Evolutionary conservation across 1,284 basidiomycete species (phyloP), one percentile per base, ranked within the genome.

Genomic region (Blastosporella zonata): DNA sequence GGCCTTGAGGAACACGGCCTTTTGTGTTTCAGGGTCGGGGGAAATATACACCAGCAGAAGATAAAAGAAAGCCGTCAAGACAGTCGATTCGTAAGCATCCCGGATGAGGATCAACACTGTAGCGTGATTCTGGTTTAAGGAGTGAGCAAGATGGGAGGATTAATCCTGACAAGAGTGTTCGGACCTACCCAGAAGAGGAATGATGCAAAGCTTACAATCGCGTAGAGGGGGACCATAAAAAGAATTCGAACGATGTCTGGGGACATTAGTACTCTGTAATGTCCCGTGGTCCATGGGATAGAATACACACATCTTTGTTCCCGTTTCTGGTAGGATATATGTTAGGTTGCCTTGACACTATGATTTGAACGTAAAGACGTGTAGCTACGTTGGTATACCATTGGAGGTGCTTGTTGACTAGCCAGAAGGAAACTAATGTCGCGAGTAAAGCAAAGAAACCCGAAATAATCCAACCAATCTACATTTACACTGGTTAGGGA

Each of bases 221-320:
- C 81, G 61, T 90, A 90, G 31, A 90, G 73, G 3, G 88, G 87
- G 2, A 89, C 85, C 83, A 92, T 84, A 65, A 91, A 80, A 20
- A 92, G 73, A 13, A 91, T 72, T 1, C 88, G 80, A 27, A 89
- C 74, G 52, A 85, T 84, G 60, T 84, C 83, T 86, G 52, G 7
- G 28, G 35, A 23, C 37, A 25, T 52, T 28, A 47, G 42, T n/a
- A n/a, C n/a, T n/a, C n/a, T n/a, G n/a, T n/a, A n/a, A 49, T 3
- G n/a, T 17, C 3, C 3, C 4, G 9, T 21, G 33, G 12, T 9
- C 28, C n/a, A 35, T 15, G 8, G 22, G 20, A 9, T 27, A 28
- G 25, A 23, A 10, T 35, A 65, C 75, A 40, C 59, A 84, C 84
- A 81, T 51, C 84, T 71, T 64, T 87, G 84, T 58, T 86, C 81